Base-by-base conservation (phyloP, 768 basidiomycete species). In the Pisolithus orientalis region DNA sequence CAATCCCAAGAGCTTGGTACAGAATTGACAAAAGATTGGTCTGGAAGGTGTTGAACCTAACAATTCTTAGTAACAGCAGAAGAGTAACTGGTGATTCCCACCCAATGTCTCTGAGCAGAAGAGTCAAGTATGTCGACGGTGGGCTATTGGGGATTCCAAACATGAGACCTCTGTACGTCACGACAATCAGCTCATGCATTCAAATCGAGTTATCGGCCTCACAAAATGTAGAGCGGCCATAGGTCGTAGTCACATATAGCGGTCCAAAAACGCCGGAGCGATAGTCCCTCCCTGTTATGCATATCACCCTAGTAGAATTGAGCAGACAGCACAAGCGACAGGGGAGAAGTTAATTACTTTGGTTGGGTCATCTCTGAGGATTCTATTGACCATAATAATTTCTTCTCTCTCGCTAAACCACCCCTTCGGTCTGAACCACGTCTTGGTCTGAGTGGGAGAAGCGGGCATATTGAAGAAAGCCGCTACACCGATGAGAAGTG, bases 381-480 rank as follows among this genome's bases (percentile, higher is more conserved):
- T 70, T 13, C 80, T 74, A 28, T 77, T 75, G 2, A 84, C 81
- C 1, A 82, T 73, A 45, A 86, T 85, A 1, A 71, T 65, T 57
- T 84, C 83, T 55, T 85, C 80, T 16, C 78, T 68, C 44, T 81
- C 80, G 0, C 75, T 80, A 61, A 83, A 84, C 83, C 82, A 85
- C 0, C 82, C 80, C 37, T 79, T 76, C 0, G 78, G 78, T 44
- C 82, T 62, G 68, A 78, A 82, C 76, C 80, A 77, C 0, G 72
- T 63, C 53, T 74, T 78, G 1, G 82, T 80, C 57, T 82, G 80
- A 2, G 80, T 83, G 2, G 82, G 82, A 4, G 78, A 78, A 32
- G 80, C 72, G 5, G 83, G 83, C 75, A 83, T 78, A 50, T 65
- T 72, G 68, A 82, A 81, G 65, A 80, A 83, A 1, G 80, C 75